These are phyloP conservation scores for Ustilago nuda DNA, from an alignment of 1,284 basidiomycete species.

Conservation along the genomic window DNA sequence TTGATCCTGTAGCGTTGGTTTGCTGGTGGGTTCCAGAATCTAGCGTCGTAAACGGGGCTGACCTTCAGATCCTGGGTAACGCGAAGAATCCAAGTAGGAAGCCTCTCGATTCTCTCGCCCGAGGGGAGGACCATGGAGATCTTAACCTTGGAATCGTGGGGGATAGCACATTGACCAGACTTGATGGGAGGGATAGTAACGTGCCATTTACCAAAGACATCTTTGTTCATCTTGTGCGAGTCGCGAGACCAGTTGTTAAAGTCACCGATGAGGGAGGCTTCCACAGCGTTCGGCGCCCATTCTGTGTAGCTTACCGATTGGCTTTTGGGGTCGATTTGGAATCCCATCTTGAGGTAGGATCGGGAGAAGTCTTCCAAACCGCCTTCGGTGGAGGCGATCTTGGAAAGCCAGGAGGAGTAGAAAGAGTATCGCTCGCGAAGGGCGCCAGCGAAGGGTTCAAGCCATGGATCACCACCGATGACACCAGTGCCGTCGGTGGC, in stretches of 20 bases:
- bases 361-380: conserved; percentile 89
- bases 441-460: conserved; percentile 61
- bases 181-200: conserved; percentile 79
- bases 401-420: conserved; percentile 55
- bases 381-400: conserved; percentile 57
- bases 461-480: conserved; percentile 62
- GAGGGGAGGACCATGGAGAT: conserved; percentile 75
- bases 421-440: conserved; percentile 54
- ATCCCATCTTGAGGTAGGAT: conserved; percentile 86
- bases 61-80: conserved; percentile 92
- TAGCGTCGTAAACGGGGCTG: conserved; percentile 92
- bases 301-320: conserved; percentile 87
- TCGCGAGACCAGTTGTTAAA: conserved; percentile 92
- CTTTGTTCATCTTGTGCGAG: conserved; percentile 82
- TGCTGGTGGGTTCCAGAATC: conserved; percentile 95
- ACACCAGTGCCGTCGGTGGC: conserved; percentile 64
- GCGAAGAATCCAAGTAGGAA: conserved; percentile 92
- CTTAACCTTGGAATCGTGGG: conserved; percentile 94
- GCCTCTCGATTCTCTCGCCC: conserved; percentile 85
- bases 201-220: conserved; percentile 93
- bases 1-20: conserved; percentile 83
- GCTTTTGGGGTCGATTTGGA: conserved; percentile 77
- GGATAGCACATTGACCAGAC: conserved; percentile 77
- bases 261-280: conserved; percentile 89
- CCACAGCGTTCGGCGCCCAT: conserved; percentile 91